Percentiles rank a stretch among this genome's conserved stretches.
These are phyloP conservation scores for Penicillium crystallinum DNA, from an alignment of 495 filamentous ascomycete species.

Conservation along the genomic window DNA sequence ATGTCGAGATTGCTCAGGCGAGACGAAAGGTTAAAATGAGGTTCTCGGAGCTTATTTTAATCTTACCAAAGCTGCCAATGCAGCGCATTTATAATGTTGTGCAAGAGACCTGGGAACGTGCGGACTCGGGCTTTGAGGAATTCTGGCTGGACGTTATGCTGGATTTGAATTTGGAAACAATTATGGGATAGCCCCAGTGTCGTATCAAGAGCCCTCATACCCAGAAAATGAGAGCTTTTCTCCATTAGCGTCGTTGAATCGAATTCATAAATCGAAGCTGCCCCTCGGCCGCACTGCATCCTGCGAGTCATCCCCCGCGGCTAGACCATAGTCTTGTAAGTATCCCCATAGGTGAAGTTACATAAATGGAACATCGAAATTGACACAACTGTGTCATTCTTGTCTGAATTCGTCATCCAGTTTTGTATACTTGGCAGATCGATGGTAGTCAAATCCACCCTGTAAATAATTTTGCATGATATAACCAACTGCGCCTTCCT, in stretches of 20 bases:
- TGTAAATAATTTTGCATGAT: slow-evolving; percentile 18
- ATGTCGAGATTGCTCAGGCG: slow-evolving; percentile 25
- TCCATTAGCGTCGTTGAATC: too few relatives aligned
- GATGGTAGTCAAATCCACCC: slow-evolving; percentile 17
- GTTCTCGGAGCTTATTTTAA: slow-evolving; percentile 20
- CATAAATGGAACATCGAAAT: too few relatives aligned
- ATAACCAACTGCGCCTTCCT: slow-evolving; percentile 24
- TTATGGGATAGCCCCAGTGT: slow-evolving; percentile 15
- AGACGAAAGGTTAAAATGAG: slow-evolving; percentile 21
- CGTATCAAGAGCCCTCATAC: too few relatives aligned
- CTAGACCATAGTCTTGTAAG: too few relatives aligned
- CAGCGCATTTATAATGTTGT: slow-evolving; percentile 19
- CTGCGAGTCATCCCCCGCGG: too few relatives aligned
- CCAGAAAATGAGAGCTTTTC: too few relatives aligned
- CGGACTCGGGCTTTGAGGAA: slow-evolving; percentile 14
- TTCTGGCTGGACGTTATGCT: slow-evolving; percentile 26
- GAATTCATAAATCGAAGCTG: too few relatives aligned
- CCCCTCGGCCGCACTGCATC: too few relatives aligned
- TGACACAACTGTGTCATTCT: too few relatives aligned
- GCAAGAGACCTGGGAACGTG: slow-evolving; percentile 20
- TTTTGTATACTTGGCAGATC: too few relatives aligned
- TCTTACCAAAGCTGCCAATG: slow-evolving; percentile 23
- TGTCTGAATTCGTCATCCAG: too few relatives aligned
- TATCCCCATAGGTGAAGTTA: too few relatives aligned
- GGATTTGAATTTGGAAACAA: slow-evolving; percentile 22